Base-by-base conservation (phyloP, 2,329 filamentous ascomycete species). In the Delphinella strobiligena region DNA sequence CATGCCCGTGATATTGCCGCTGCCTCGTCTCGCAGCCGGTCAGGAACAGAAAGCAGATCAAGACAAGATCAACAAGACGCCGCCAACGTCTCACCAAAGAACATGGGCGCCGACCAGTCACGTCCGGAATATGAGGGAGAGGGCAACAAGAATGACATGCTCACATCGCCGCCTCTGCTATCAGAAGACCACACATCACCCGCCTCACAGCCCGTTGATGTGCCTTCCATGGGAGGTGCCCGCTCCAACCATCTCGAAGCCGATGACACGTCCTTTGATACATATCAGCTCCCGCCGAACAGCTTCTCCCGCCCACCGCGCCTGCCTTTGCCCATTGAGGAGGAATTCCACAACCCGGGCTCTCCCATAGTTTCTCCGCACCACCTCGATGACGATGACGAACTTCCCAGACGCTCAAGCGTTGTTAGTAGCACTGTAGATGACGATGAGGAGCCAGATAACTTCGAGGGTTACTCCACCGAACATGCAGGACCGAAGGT, bases 281-380 rank as follows among this genome's bases (percentile, higher is more conserved):
- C 55, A 24, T 64, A 62, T 46, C 59, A 45, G 47, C 57, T 49
- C 45, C 60, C 48, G 45, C 56, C 51, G 16, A 54, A 60, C 51
- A 58, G 72, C 61, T 68, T 66, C 63, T 61, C 71, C 43, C 73
- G 82, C n/a, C 89, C 89, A 34, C 89, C 89, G 37, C 81, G 89
- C 45, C 69, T 96, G 53, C 89, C 89, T 43, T 74, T 96, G 43
- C 88, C 89, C 40, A 95, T 96, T 52, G 87, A 93, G 52, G 85
- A 95, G 66, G 87, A 93, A 58, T 74, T 83, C 11, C 80, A 91
- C 51, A 86, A 82, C 1, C 89, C 89, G 1, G 88, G 88, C 18
- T 95, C 88, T 33, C 89, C 89, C 39, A 89, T 94, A 47, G 75
- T 89, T 46, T 77, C 81, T 5, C 70, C 61, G 60, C 45, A 73